Evolutionary conservation across 495 filamentous ascomycete genomes (phyloP), one percentile per base, ranked within the genome.

Genomic region (Penicillium goetzii): DNA sequence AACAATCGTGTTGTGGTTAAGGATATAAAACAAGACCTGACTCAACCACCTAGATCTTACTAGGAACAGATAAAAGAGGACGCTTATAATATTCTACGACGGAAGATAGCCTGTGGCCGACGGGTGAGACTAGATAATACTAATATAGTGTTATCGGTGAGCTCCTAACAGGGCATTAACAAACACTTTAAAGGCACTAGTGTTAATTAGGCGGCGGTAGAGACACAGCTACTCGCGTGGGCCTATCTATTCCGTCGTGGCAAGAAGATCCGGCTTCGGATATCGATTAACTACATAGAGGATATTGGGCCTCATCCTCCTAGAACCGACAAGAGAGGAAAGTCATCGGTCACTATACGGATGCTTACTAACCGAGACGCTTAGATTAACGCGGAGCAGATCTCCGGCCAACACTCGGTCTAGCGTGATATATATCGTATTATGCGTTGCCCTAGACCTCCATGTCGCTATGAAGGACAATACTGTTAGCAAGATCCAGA

Each of bases 1-100:
- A 76, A 78, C 28, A 74, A 78, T 43, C 66, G 40, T 6, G 40
- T 63, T 52, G 52, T 78, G 33, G 52, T 62, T 5, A 72, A 69
- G 58, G 73, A 77, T 58, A 80, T 66, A 60, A 70, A 78, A 67
- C 57, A n/a, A 66, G 63, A 74, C 54, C 23, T 76, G 12, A 64
- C 66, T 58, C 45, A 60, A 14, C 62, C 56, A n/a, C 71, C 74
- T 57, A 64, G 59, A n/a, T 62, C 45, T 6, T 79, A 70, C 50
- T 74, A 60, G 74, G 32, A 61, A 64, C 6, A 61, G 38, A 64
- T 67, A 36, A 58, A 64, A 45, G 56, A 65, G 26, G 55, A 60
- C 0, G 50, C 64, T 34, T 5, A 36, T 30, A 56, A 32, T 59
- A 53, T 62, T 57, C 34, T 59, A 59, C 56, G 62, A 38, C 58